Percentiles rank a stretch among this genome's conserved stretches.
These are phyloP conservation scores for Russula ochroleuca DNA, from an alignment of 768 basidiomycete species.

Conservation along the genomic window DNA sequence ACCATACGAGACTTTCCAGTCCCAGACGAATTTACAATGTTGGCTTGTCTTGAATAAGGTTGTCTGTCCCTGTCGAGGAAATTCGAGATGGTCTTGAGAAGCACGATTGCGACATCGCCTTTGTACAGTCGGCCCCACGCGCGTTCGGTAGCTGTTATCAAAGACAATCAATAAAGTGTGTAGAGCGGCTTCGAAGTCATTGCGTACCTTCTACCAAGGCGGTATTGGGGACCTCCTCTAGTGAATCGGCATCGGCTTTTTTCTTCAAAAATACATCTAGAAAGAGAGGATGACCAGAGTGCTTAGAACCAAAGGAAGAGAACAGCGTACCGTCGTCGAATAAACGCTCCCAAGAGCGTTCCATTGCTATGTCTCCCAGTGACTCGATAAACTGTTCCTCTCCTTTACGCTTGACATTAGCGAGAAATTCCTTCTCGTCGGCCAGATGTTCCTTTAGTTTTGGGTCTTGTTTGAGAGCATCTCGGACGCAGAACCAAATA, in stretches of 20 bases:
- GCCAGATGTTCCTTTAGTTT: not conserved
- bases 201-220: not conserved
- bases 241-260: not conserved
- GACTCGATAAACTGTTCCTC: not conserved
- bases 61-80: not conserved
- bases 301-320: not conserved
- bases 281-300: not conserved
- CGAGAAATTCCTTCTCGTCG: not conserved
- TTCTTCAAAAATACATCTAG: not conserved
- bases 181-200: too few relatives aligned
- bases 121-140: not conserved
- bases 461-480: too few relatives aligned
- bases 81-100: not conserved
- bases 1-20: slow-evolving; percentile 6
- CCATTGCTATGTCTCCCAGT: not conserved
- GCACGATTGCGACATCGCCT: not conserved
- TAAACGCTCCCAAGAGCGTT: not conserved
- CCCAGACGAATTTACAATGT: not conserved
- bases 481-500: too few relatives aligned
- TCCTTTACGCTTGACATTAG: not conserved
- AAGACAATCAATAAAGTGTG: not conserved
- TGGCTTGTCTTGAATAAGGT: not conserved
- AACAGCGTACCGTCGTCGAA: not conserved
- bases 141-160: not conserved
- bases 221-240: not conserved